Base-by-base conservation (phyloP, 2,329 filamentous ascomycete species). In the Arthrobotrys pseudoclavata region DNA sequence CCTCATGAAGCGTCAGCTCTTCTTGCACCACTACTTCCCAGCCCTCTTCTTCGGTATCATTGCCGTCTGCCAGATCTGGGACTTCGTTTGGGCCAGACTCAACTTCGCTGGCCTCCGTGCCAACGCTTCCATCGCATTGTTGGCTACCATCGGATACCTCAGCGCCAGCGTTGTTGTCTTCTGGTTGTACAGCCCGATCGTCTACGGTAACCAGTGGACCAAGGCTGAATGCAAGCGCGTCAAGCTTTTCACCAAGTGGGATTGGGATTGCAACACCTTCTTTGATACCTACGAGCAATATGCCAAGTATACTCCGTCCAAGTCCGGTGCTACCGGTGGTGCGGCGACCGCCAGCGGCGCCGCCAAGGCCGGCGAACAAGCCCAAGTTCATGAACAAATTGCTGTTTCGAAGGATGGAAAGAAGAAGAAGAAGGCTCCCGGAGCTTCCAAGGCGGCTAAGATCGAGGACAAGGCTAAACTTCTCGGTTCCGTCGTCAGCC, bases 251-350 rank as follows among this genome's bases (percentile, higher is more conserved):
- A 86, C 88, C 74, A 91, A 90, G 1, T 99, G 96, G 96, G 96
- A 99, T 83, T 99, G 95, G 88, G 96, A 99, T 84, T 99, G 96
- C 88, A 97, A 97, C 84, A 94, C 89, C 76, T 99, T 99, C 86
- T 78, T 78, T 29, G 68, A 78, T 55, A 72, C 42, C 26, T 76
- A 76, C 48, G 72, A 76, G 34, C 48, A 76, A 22, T 76, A 76
- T n/a, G 37, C 63, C 29, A 64, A 60, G 34, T 76, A 76, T 42
- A 76, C 72, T 10, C 72, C 72, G 26, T 26, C 72, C 20, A 76
- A 76, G 57, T 45, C 63, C 29, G 69, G 67, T 37, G 68, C 52
- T 18, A 72, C 74, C 12, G 62, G 57, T 26, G 22, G 63, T 34
- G 62, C 45, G n/a, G 31, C 67, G 18, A 37, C 70, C 40, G 40